Percentiles rank a stretch among this genome's conserved stretches.
phyloP scores from a whole-genome alignment of 2,329 filamentous ascomycete species.

The Trichoderma polysporum region DNA sequence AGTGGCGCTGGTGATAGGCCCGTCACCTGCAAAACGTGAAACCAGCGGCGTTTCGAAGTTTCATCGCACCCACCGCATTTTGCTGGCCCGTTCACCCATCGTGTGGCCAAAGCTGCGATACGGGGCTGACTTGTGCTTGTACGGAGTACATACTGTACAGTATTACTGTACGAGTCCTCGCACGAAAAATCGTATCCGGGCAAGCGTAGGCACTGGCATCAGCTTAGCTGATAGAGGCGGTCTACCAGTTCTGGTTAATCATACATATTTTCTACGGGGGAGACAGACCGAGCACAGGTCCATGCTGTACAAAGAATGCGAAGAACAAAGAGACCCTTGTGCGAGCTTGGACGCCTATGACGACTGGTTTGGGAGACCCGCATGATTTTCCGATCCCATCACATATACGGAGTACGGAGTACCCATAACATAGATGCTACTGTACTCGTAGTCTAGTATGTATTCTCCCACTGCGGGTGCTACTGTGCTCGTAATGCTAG shows the following conservation, averaged over 20 bases:
- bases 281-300: background rate
- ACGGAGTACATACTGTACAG: background rate
- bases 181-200: background rate
- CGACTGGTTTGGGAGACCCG: background rate
- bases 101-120: background rate
- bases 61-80: conserved; percentile 11
- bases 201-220: no score
- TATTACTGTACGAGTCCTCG: no score
- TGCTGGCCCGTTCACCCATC: conserved; percentile 6
- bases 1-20: conserved; percentile 23
- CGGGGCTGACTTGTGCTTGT: background rate
- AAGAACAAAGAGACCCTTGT: background rate
- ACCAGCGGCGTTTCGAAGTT: conserved; percentile 30
- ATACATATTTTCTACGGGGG: no score
- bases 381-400: background rate
- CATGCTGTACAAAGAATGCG: background rate
- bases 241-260: background rate
- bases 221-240: background rate
- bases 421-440: no score
- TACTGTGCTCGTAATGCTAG: background rate
- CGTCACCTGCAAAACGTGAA: conserved; percentile 26
- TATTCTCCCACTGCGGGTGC: background rate
- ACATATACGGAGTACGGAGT: no score
- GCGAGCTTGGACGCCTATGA: background rate
- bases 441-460: no score